Base-by-base conservation (phyloP, 768 basidiomycete species). In the Lyophyllum semitale region DNA sequence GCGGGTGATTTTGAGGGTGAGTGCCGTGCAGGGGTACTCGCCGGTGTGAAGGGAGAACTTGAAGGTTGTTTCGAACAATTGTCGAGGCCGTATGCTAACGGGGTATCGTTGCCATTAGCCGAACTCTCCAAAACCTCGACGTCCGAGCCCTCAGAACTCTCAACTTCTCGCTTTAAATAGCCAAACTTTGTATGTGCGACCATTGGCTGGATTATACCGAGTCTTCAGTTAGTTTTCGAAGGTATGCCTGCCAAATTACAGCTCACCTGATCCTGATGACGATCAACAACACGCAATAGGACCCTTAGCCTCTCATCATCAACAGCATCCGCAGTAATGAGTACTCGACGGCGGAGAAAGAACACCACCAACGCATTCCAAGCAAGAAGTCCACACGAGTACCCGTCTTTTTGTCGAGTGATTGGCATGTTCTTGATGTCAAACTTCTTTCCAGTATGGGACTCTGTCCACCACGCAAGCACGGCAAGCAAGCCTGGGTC, bases 311-410 rank as follows among this genome's bases (percentile, higher is more conserved):
- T 25, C 26, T 63, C 55, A 30, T 56, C 54, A 20, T 32, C 44
- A 17, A 59, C 41, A 27, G 30, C 12, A 3, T 17, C 3, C 1
- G 20, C 30, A 9, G 29, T 33, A 1, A 57, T 48, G 8, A 56
- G 26, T 2, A 40, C 41, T 17, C 18, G 27, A 3, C 46, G 27
- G 0, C 53, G 29, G n/a, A 60, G 51, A n/a, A n/a, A n/a, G 38
- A 46, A 60, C 20, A 46, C 23, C 1, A 35, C 37, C 22, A 66
- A 58, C 4, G 60, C 57, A 46, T 58, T 55, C 63, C 63, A 66
- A 30, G 59, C 56, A 2, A 65, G 35, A 1, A 66, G 51, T 1
- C 65, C 63, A 32, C 65, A 66, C 1, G 63, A 66, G 40, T 47
- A 55, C 0, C 51, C 26, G 25, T 63, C 62, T 8, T 25, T 8